These are phyloP conservation scores for Rhododendron simsii DNA, from an alignment of 148 eudicot genomes.

Conservation along the genomic window DNA sequence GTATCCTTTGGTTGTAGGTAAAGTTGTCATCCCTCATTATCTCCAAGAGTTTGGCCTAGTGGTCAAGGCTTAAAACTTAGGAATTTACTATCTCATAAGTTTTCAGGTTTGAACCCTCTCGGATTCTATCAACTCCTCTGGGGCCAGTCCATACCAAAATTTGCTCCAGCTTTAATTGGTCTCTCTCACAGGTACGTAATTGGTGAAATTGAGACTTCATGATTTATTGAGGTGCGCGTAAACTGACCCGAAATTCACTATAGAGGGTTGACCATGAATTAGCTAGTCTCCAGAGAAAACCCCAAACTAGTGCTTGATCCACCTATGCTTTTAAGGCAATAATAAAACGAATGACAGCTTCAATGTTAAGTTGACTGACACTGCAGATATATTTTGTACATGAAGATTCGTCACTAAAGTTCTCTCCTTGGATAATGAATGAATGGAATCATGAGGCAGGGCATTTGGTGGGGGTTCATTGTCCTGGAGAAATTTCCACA, in stretches of 20 bases:
- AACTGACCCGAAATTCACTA: background rate
- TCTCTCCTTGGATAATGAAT: background rate
- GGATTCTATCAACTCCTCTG: too few species aligned
- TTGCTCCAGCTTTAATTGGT: too few species aligned
- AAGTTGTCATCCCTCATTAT: background rate
- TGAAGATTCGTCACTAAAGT: background rate
- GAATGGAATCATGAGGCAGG: background rate
- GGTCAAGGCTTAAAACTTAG: background rate
- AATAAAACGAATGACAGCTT: background rate
- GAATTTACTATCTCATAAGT: too few species aligned
- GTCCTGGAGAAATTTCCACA: constrained; percentile 6
- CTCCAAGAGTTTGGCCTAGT: background rate
- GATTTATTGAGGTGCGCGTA: too few species aligned
- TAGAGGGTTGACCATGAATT: background rate
- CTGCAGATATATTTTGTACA: background rate
- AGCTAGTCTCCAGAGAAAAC: background rate
- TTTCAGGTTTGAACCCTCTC: too few species aligned
- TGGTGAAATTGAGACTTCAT: too few species aligned
- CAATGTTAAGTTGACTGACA: background rate
- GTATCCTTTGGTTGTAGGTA: background rate
- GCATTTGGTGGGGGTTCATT: constrained; percentile 28
- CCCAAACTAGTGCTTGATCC: background rate
- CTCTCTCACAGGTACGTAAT: too few species aligned
- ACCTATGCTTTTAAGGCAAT: background rate
- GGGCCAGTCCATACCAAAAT: too few species aligned